Evolutionary conservation across 2,329 filamentous ascomycete genomes (phyloP), one percentile per base, ranked within the genome.

Genomic region (Thelonectria olida): DNA sequence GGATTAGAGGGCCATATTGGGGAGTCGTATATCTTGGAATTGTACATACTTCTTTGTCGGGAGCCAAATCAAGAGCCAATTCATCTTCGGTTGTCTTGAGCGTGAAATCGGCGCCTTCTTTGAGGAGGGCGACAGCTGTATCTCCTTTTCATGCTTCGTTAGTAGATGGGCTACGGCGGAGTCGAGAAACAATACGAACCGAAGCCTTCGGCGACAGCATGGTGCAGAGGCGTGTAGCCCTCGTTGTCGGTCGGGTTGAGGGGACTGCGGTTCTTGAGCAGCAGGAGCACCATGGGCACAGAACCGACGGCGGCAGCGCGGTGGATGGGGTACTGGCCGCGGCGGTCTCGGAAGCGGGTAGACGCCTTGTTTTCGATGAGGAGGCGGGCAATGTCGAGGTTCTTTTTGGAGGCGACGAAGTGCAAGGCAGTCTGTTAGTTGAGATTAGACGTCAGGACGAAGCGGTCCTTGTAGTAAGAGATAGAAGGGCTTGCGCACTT

Each of bases 311-410:
- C 95, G 0, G 96, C 95, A 3, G 96, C 96, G 17, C 96, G 88
- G 77, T 99, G 96, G 23, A 99, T 85, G 7, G 96, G 86, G 58
- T 97, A 88, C 74, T 97, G 95, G n/a, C 92, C 92, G 27, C 93
- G 87, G 72, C 88, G 91, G 75, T 99, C 96, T 65, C 92, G 92
- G 2, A 94, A 84, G 23, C 95, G 84, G 1, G 93, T 87, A 5
- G 90, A 93, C 12, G 93, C 95, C 59, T 91, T 90, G 69, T 88
- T 84, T 17, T 85, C 83, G 38, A 99, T 79, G n/a, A 99, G 85
- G 59, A 88, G 88, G 49, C 89, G 90, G 23, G 93, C 93, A 7
- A 91, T 84, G 65, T 96, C 92, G 44, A 97, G 81, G 74, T 97
- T 94, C 71, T 88, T 88, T 78, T 99, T 99, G 28, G 93, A 97